Conservation (phyloP, 2,329 filamentous ascomycete species). For the Amylocarpus encephaloides region DNA sequence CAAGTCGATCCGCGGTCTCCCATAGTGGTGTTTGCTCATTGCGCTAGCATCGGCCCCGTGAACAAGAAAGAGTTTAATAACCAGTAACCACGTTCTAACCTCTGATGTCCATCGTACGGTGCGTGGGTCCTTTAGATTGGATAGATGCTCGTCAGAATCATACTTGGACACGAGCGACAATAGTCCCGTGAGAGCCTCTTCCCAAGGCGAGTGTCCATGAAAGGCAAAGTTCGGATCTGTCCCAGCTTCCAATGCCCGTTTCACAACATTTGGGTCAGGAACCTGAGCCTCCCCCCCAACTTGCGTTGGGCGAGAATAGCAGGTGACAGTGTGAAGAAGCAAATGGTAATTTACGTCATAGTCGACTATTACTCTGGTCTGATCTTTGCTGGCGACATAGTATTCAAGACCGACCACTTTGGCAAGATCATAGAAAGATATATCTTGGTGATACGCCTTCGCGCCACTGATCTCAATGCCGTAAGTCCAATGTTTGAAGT, state of each 20-base stretch:
- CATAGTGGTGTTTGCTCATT: slow-evolving; percentile 3
- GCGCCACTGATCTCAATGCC: background rate
- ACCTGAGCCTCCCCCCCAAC: slow-evolving; percentile 1
- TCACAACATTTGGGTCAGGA: background rate
- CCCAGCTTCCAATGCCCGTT: background rate
- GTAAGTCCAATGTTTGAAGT: slow-evolving; percentile 1
- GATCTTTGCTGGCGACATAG: slow-evolving; percentile 1
- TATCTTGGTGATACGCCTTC: background rate
- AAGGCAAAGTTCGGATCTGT: slow-evolving; percentile 3
- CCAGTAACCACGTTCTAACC: background rate
- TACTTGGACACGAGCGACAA: slow-evolving; percentile 1
- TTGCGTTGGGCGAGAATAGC: background rate
- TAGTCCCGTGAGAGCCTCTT: slow-evolving; percentile 1
- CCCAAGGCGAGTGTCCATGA: slow-evolving; percentile 2
- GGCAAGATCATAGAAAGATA: slow-evolving; percentile 5
- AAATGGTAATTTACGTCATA: slow-evolving; percentile 7
- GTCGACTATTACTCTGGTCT: slow-evolving; percentile 3
- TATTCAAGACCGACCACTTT: background rate
- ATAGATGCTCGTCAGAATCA: slow-evolving; percentile 1
- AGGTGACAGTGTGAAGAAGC: background rate
- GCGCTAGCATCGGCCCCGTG: background rate
- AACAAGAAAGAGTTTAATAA: background rate
- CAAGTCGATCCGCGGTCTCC: background rate
- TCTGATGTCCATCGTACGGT: background rate
- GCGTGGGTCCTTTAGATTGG: background rate